Evolutionary conservation across 257 asterid species (phyloP), one percentile per base, ranked within the genome.

Genomic region (Galeopsis tetrahit): DNA sequence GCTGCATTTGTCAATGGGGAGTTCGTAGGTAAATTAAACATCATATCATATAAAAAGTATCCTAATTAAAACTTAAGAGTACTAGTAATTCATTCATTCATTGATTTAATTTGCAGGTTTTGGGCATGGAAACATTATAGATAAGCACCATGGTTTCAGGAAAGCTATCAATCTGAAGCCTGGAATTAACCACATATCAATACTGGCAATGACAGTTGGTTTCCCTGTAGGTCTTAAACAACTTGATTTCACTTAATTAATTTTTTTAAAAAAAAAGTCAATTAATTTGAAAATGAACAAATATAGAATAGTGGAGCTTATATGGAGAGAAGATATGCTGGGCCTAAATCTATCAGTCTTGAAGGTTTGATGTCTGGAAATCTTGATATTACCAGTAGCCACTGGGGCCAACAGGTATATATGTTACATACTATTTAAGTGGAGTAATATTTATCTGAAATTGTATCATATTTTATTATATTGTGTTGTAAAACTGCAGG

Each of bases 301-400:
- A 5, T 81, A 14, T 59, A 94, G 99, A 95, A 95, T 73, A 95
- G 99, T 51, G 99, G 99, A 66, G 99, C 97, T 10, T 90, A 77
- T 77, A 95, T 95, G 99, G 99, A 95, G 80, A 95, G 55, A 86
- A 83, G 99, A 71, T 92, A 83, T 74, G 97, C 98, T 1, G 99
- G 99, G 63, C 96, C 97, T 0, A 72, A 83, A 85, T 90, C 79
- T 7, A 65, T 95, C 55, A 79, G 87, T 6, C 62, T 95, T 43
- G 93, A 88, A 66, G 99, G 99, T 11, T 73, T 92, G 68, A 90
- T 92, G 96, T 63, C 94, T 33, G 99, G 99, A 64, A 95, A 91
- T 44, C 89, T 95, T 31, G 99, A 92, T 73, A 71, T 95, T 74
- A 87, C 94, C 13, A 10, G 13, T 40, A 92, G 88, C 80, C 32